Evolutionary conservation across 495 filamentous ascomycete genomes (phyloP), one percentile per base, ranked within the genome.

Genomic region (Hypoxylon lienhwacheense): DNA sequence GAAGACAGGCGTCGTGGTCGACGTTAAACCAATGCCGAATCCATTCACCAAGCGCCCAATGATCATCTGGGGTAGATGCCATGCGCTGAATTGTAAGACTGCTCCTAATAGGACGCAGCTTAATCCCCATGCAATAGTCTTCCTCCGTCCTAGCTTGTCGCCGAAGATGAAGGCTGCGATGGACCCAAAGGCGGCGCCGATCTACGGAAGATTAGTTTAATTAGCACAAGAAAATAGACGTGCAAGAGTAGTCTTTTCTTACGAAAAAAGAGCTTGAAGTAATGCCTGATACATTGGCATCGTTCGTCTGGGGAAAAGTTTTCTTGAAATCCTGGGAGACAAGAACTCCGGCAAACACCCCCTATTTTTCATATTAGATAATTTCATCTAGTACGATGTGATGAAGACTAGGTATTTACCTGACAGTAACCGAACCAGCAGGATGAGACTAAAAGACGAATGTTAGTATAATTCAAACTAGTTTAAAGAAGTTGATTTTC

Each of bases 1-100:
- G 48, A 80, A 84, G 7, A 86, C 82, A 1, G 81, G 83, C 15
- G 83, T 80, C 14, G 77, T 76, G 65, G 81, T 84, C 12, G 75
- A 80, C 53, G 81, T 74, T 25, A 84, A 65, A 4, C 82, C 83
- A 25, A 85, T 80, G n/a, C 81, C 85, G 69, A 82, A 81, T n/a
- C 85, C 83, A 3, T 84, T 80, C 0, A 86, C 65, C 17, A 85
- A 78, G 7, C 84, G 76, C 3, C 84, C 83, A 31, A 80, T 69
- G 7, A 85, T 71, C 56, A 85, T 81, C 77, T 84, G 84, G 2
- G 76, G 69, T 34, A 83, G 57, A 42, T 59, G 33, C 35, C 41
- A 65, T 0, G 63, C 36, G 7, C 34, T 44, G 43, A 66, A 66
- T 25, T 67, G 56, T 4, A 82, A 69, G 17, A 75, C 72, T 2